These are phyloP conservation scores for Scytalidium sp. DNA, from an alignment of 2,329 filamentous ascomycete genomes.

Conservation along the genomic window DNA sequence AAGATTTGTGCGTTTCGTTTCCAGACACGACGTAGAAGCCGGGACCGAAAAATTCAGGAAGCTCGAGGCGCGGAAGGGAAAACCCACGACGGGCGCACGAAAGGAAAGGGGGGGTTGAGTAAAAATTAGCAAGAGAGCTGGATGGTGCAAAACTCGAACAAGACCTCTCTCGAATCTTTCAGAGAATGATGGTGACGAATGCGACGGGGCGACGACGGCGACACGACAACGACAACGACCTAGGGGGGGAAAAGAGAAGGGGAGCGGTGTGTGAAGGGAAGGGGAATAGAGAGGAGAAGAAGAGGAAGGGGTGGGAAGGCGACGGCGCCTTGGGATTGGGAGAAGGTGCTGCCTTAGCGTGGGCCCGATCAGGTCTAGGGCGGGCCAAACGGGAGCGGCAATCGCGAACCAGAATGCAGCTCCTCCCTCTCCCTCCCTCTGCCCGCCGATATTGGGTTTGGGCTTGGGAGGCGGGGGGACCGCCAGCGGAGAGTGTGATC, in stretches of 20 bases:
- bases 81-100: not conserved
- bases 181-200: not conserved
- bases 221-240: not conserved
- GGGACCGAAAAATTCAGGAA: not conserved
- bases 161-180: not conserved
- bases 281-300: constrained; percentile 2
- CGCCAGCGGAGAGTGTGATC: not conserved
- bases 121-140: not conserved
- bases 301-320: constrained; percentile 4
- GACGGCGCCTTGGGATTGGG: not conserved
- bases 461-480: not conserved
- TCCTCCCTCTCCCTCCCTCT: not conserved
- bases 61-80: not conserved
- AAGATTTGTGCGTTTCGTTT: not conserved
- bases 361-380: not conserved
- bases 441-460: not conserved
- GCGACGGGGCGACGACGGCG: not conserved
- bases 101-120: not conserved
- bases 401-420: not conserved
- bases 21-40: not conserved
- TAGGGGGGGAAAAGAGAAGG: not conserved
- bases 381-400: not conserved
- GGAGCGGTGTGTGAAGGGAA: constrained; percentile 1
- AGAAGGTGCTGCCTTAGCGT: not conserved
- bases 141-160: not conserved